phyloP scores from a whole-genome alignment of 306 rosid species.

The Prunus davidiana region DNA sequence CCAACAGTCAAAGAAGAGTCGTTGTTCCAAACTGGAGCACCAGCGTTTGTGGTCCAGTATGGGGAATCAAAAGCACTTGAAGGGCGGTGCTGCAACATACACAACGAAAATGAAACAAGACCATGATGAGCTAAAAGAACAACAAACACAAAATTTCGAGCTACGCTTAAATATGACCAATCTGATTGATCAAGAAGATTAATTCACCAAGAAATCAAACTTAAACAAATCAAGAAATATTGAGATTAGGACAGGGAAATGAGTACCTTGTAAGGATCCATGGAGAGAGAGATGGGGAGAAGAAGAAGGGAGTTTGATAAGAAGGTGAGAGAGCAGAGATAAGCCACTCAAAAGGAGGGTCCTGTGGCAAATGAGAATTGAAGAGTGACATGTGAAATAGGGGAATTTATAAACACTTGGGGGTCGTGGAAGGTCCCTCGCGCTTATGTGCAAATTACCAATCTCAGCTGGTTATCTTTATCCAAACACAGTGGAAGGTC shows the following conservation, averaged over 20 bases:
- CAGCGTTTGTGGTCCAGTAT: constrained; percentile 82
- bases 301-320: neutral
- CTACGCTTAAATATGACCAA: neutral
- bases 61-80: constrained; percentile 77
- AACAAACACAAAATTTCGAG: neutral
- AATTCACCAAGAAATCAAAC: neutral
- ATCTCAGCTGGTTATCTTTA: neutral
- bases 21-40: constrained; percentile 90
- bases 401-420: neutral
- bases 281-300: constrained; percentile 11
- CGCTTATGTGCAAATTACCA: neutral
- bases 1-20: constrained; percentile 68
- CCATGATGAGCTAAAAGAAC: neutral
- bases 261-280: constrained; percentile 90
- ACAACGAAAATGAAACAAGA: constrained; percentile 12
- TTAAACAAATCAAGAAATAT: neutral
- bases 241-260: neutral
- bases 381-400: neutral
- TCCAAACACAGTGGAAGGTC: neutral
- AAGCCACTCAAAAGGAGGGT: neutral
- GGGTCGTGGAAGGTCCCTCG: neutral
- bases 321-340: neutral
- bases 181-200: neutral
- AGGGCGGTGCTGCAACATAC: constrained; percentile 62
- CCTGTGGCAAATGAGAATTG: constrained; percentile 11